Base-by-base conservation (phyloP, 495 filamentous ascomycete species). In the Pyrenopolyporus hunteri region DNA sequence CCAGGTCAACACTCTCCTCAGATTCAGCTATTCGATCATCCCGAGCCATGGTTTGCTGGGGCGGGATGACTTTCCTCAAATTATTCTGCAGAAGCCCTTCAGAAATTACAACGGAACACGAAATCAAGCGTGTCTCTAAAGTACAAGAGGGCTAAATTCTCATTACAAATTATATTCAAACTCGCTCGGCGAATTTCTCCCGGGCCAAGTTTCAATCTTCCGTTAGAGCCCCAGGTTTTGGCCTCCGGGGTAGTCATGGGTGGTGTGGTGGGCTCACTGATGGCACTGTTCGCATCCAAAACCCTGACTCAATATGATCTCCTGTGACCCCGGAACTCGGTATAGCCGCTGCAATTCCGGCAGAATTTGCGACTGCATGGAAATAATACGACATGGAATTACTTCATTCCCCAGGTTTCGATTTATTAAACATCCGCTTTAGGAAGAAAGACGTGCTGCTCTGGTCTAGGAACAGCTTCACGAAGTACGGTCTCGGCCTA, bases 1-100 rank as follows among this genome's bases (percentile, higher is more conserved):
- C 22, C 26, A 64, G 13, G 49, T 67, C 60, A 22, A 64, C 60
- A 11, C 50, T 19, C 23, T 66, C 58, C 45, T 66, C 45, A 40
- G 36, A 7, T 17, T 10, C 39, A 6, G 7, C 13, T 19, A 20
- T 26, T 10, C 43, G 31, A 9, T 37, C 37, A 26, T 53, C 44
- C 26, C 54, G 31, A 4, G 51, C 59, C 64, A 64, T 67, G 11
- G 28, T 26, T n/a, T n/a, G n/a, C n/a, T n/a, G n/a, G n/a, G n/a
- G n/a, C n/a, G n/a, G n/a, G n/a, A n/a, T n/a, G n/a, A n/a, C n/a
- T n/a, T n/a, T n/a, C n/a, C n/a, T n/a, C n/a, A n/a, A n/a, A n/a
- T n/a, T n/a, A n/a, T n/a, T n/a, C n/a, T n/a, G n/a, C n/a, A n/a
- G n/a, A n/a, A n/a, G n/a, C n/a, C n/a, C n/a, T n/a, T n/a, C n/a